Conservation (phyloP, 495 filamentous ascomycete genomes). For the Penicillium bialowiezense region DNA sequence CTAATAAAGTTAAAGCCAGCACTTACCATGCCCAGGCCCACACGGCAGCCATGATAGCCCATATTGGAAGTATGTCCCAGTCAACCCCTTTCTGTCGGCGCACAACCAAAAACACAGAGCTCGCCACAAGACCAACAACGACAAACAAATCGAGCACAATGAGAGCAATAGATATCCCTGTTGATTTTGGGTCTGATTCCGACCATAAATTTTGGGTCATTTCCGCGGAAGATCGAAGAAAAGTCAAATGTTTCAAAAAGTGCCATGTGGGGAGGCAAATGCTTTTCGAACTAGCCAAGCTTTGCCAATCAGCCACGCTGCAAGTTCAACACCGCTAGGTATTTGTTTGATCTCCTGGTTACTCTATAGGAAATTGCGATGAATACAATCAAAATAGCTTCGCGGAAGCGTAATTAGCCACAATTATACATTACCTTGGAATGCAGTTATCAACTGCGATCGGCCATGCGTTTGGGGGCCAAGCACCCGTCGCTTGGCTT, state of each 20-base stretch:
- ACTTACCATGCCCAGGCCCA: constrained; percentile 1
- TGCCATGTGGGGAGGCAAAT: not conserved
- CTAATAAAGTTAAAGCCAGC: not conserved
- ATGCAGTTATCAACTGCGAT: no score
- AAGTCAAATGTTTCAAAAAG: not conserved
- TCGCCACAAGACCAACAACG: not conserved
- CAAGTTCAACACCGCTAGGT: not conserved
- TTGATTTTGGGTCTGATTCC: not conserved
- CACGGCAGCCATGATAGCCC: not conserved
- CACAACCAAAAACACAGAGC: not conserved
- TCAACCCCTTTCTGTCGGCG: not conserved
- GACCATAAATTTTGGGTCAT: not conserved
- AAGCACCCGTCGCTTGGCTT: no score
- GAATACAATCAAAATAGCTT: no score
- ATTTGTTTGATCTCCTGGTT: not conserved
- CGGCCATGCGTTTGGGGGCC: no score
- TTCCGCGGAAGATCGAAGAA: not conserved
- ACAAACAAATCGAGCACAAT: not conserved
- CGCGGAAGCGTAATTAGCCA: no score
- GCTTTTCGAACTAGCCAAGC: not conserved
- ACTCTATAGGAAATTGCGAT: not conserved
- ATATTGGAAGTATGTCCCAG: not conserved
- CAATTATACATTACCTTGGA: no score
- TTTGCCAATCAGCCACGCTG: not conserved
- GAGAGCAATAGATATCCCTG: not conserved